Base-by-base conservation (phyloP, 495 filamentous ascomycete genomes). In the Penicillium arizonense region DNA sequence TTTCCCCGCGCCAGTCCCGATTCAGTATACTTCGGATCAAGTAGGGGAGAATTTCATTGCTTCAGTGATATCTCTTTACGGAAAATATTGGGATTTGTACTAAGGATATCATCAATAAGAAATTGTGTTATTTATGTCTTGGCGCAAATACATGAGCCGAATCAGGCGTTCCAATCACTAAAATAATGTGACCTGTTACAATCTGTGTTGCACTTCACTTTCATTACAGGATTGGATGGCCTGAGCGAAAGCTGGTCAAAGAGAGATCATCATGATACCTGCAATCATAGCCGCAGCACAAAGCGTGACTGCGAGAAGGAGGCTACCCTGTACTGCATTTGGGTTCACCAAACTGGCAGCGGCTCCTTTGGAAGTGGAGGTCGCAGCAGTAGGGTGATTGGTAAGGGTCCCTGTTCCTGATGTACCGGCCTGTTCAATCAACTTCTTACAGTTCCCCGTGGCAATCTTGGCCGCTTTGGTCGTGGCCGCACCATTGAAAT, bases 401-500 rank as follows among this genome's bases (percentile, higher is more conserved):
- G 81, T 83, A 48, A 87, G 80, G 47, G 80, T 78, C 28, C 84
- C 85, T 36, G 82, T 87, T 26, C 86, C 87, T 44, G 75, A 74
- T 26, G 68, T 62, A 32, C 83, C 86, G 28, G 85, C 87, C 57
- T 86, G 73, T 14, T 64, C 68, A 37, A 90, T 54, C 12, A 88
- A 71, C 4, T 71, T 42, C 26, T 67, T 61, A 70, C 86, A 89
- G 36, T 53, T 60, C n/a, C 74, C 79, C 44, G 74, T 75, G 56
- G 71, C 69, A 60, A 56, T 68, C 46, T 60, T 62, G n/a, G 76
- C 74, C n/a, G 58, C 62, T 42, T 80, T 71, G 12, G 75, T 68
- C 47, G 76, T 67, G 1, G 85, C 90, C 20, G 80, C 74, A 50
- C 89, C 88, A 39, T 79, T 74, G 72, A 96, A 97, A 73, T 88